Conservation (phyloP, 2,329 filamentous ascomycete species). For the Nothomitra cinnamomea region DNA sequence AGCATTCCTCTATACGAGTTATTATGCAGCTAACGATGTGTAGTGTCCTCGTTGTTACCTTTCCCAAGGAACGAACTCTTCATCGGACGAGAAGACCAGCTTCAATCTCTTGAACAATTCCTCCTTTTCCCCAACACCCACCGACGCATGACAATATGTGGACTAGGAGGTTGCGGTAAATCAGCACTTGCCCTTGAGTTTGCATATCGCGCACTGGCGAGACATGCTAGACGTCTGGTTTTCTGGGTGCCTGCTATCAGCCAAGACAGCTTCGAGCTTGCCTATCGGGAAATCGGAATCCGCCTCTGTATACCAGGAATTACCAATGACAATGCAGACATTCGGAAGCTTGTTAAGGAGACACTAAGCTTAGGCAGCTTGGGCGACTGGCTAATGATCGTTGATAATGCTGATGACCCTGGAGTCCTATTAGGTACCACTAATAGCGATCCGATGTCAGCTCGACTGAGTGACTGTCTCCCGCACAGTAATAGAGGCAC, state of each 20-base stretch:
- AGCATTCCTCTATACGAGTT: too few relatives aligned
- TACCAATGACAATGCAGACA: conserved; percentile 5
- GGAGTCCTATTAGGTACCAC: conserved; percentile 7
- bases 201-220: too few relatives aligned
- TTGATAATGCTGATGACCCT: conserved; percentile 14
- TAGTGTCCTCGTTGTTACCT: too few relatives aligned
- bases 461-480: conserved; percentile 7
- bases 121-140: too few relatives aligned
- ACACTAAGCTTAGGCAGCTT: conserved; percentile 3
- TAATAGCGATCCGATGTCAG: not conserved
- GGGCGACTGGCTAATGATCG: conserved; percentile 11
- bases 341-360: conserved; percentile 3
- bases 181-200: too few relatives aligned
- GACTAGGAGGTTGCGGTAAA: too few relatives aligned
- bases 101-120: too few relatives aligned
- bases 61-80: too few relatives aligned
- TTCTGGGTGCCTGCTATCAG: conserved; percentile 12
- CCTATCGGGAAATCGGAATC: conserved; percentile 10
- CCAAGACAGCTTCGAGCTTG: conserved; percentile 6
- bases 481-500: conserved; percentile 14
- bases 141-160: too few relatives aligned
- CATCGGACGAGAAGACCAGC: too few relatives aligned
- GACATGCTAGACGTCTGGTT: too few relatives aligned
- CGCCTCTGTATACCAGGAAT: conserved; percentile 6
- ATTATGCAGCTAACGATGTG: too few relatives aligned